Evolutionary conservation across 2,329 filamentous ascomycete species (phyloP).

Genomic region (Aschersonia sp.): DNA sequence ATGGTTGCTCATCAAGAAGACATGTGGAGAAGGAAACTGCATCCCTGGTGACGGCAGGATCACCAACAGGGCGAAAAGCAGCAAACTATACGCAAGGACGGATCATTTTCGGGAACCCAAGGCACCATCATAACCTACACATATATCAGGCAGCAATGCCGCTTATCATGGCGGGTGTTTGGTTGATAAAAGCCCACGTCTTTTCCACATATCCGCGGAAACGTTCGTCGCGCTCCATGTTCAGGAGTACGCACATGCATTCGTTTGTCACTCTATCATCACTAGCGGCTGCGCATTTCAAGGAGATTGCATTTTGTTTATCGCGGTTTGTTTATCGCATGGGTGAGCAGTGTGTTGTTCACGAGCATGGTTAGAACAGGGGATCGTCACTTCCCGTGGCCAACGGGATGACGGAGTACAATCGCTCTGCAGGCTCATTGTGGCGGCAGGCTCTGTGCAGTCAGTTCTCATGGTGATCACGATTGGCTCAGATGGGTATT

Average conservation of each 20-base stretch:
- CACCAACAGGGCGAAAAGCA: neutral
- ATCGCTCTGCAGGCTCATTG: too few relatives aligned
- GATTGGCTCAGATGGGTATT: too few relatives aligned
- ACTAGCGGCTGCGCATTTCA: neutral
- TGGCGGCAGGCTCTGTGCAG: too few relatives aligned
- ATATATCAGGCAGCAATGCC: neutral
- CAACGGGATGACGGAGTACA: too few relatives aligned
- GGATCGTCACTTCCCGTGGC: too few relatives aligned
- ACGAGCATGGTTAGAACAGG: too few relatives aligned
- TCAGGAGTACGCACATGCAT: neutral
- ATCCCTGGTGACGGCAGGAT: constrained; percentile 10
- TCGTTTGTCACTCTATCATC: neutral
- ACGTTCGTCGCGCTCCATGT: neutral
- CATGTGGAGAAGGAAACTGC: constrained; percentile 28
- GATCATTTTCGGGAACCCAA: neutral
- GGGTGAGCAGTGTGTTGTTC: too few relatives aligned
- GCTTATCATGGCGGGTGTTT: neutral
- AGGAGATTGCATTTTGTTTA: neutral
- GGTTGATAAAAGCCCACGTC: neutral
- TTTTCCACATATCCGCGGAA: neutral
- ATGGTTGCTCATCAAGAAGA: constrained; percentile 25
- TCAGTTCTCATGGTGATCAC: too few relatives aligned
- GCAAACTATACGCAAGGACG: too few relatives aligned
- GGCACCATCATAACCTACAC: neutral
- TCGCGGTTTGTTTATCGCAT: too few relatives aligned